Conservation (phyloP, 2,329 filamentous ascomycete genomes). For the Pezicula radicicola region DNA sequence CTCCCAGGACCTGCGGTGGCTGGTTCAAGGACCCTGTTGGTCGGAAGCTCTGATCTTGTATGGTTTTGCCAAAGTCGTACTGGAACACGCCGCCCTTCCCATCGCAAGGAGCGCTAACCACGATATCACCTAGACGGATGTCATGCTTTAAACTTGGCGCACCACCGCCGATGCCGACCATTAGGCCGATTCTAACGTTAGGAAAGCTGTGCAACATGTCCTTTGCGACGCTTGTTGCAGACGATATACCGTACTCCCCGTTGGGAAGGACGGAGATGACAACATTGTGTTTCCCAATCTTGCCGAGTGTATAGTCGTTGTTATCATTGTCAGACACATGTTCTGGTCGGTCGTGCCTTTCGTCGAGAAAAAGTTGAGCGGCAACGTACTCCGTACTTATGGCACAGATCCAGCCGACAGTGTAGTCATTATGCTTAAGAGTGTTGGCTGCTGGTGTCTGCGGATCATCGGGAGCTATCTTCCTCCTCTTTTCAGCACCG, state of each 20-base stretch:
- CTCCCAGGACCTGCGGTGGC: conserved; percentile 18
- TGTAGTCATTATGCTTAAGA: conserved; percentile 21
- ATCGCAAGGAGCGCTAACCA: conserved; percentile 20
- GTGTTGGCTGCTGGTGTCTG: no score
- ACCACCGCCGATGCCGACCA: conserved; percentile 24
- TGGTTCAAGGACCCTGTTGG: conserved; percentile 17
- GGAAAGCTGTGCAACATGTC: conserved; percentile 16
- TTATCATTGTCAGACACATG: conserved; percentile 11
- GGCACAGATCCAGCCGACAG: conserved; percentile 31
- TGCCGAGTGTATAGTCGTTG: conserved; percentile 28
- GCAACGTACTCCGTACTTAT: conserved; percentile 21
- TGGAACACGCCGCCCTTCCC: conserved; percentile 13
- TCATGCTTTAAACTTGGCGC: conserved; percentile 14
- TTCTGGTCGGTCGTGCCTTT: conserved; percentile 9
- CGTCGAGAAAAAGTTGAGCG: conserved; percentile 5
- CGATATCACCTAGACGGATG: conserved; percentile 28
- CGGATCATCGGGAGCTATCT: no score
- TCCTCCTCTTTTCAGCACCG: no score
- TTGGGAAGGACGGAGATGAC: conserved; percentile 25
- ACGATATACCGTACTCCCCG: conserved; percentile 16
- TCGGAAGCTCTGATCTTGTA: conserved; percentile 13
- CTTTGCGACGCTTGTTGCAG: conserved; percentile 16
- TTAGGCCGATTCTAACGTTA: conserved; percentile 12
- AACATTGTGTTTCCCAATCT: conserved; percentile 29
- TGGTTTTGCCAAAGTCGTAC: conserved; percentile 14